A percentile compares a stretch with the other conserved stretches of the same genome.
These are phyloP conservation scores for Rhododendron griersonianum DNA, from an alignment of 148 eudicot genomes.

Conservation along the genomic window DNA sequence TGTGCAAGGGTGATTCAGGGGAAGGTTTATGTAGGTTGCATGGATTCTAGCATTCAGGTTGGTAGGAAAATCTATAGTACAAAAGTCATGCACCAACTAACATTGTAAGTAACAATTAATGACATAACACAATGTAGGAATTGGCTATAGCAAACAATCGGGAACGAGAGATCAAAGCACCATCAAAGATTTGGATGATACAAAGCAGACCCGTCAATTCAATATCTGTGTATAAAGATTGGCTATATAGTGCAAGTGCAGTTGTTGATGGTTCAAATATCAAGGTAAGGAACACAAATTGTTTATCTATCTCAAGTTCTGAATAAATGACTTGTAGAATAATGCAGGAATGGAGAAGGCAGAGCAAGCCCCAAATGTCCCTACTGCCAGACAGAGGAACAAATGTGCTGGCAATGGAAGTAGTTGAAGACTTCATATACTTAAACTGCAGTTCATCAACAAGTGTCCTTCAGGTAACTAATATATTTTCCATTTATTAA, in stretches of 20 bases:
- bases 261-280: conserved; percentile 41
- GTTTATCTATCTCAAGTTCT: neutral
- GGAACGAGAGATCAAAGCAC: conserved; percentile 44
- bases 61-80: neutral
- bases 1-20: conserved; percentile 31
- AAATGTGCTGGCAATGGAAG: conserved; percentile 43
- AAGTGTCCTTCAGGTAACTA: conserved; percentile 41
- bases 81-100: neutral
- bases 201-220: conserved; percentile 42
- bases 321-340: neutral
- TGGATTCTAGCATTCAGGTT: conserved; percentile 58
- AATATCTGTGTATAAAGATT: conserved; percentile 37
- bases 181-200: conserved; percentile 46
- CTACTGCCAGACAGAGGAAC: conserved; percentile 37
- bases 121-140: conserved; percentile 27
- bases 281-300: conserved; percentile 30
- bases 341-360: conserved; percentile 52
- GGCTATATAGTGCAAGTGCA: conserved; percentile 45
- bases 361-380: conserved; percentile 35
- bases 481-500: neutral
- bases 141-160: conserved; percentile 26
- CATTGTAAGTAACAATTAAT: neutral
- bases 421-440: conserved; percentile 58
- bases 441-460: conserved; percentile 37
- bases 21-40: conserved; percentile 42